Conservation (phyloP, 1,284 basidiomycete species). For the Phlebopus sp. region DNA sequence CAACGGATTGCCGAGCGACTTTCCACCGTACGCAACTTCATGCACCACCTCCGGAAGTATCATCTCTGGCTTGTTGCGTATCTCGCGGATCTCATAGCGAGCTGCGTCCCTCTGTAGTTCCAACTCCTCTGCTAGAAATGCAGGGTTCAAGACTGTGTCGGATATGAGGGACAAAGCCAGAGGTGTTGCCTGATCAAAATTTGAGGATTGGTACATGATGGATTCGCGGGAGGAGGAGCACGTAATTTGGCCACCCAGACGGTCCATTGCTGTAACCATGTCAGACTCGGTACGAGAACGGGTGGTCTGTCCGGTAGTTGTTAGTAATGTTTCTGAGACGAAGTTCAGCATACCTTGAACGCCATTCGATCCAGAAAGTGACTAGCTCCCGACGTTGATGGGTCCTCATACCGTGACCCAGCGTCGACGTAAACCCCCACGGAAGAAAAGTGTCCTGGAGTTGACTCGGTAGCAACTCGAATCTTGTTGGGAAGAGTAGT, state of each 20-base stretch:
- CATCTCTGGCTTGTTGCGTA: constrained; percentile 89
- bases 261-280: constrained; percentile 83
- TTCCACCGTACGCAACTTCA: constrained; percentile 76
- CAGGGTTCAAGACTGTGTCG: constrained; percentile 85
- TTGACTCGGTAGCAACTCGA: constrained; percentile 87
- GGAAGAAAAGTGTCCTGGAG: constrained; percentile 93
- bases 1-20: constrained; percentile 86
- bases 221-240: constrained; percentile 91
- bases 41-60: constrained; percentile 94
- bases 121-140: constrained; percentile 79
- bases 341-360: constrained; percentile 73
- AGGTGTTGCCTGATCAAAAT: constrained; percentile 84
- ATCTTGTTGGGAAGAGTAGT: constrained; percentile 92
- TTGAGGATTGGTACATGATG: constrained; percentile 98
- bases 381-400: constrained; percentile 75
- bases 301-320: constrained; percentile 47
- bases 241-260: constrained; percentile 89
- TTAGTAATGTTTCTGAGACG: constrained; percentile 13
- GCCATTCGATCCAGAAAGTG: constrained; percentile 95
- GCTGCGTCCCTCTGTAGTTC: constrained; percentile 85
- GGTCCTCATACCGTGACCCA: constrained; percentile 88
- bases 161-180: constrained; percentile 86
- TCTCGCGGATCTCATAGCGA: constrained; percentile 90
- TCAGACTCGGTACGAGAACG: constrained; percentile 59
- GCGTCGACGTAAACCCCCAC: constrained; percentile 94